A percentile compares a stretch with the other conserved stretches of the same genome.
Evolutionary conservation across 1,139 yeast genomes (phyloP).

Genomic region (Saccharomycopsis hybrid): DNA sequence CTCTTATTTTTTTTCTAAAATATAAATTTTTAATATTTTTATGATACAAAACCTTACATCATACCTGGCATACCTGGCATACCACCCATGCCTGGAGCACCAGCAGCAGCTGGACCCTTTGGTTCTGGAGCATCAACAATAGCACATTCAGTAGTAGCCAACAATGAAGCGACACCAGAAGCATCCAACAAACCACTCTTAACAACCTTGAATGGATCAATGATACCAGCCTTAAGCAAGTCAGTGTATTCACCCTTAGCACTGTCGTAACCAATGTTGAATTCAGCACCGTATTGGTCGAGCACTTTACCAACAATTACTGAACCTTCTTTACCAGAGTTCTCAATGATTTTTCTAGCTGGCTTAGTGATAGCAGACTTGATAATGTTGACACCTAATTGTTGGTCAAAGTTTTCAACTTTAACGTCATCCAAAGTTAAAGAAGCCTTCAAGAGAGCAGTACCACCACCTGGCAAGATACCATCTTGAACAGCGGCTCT

Average conservation of each 20-base stretch:
- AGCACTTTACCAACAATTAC: slow-evolving; percentile 92
- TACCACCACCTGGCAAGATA: slow-evolving; percentile 99
- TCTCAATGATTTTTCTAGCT: slow-evolving; percentile 94
- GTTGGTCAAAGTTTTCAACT: slow-evolving; percentile 94
- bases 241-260: slow-evolving; percentile 92
- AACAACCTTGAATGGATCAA: slow-evolving; percentile 98
- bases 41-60: no score
- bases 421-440: slow-evolving; percentile 70
- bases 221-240: slow-evolving; percentile 96
- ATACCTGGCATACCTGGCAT: slow-evolving; percentile 24
- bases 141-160: slow-evolving; percentile 98
- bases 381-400: slow-evolving; percentile 94
- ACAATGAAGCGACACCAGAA: slow-evolving; percentile 93
- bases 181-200: slow-evolving; percentile 97
- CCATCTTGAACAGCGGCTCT: slow-evolving; percentile 99
- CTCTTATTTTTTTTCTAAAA: no score
- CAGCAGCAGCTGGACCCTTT: slow-evolving; percentile 56
- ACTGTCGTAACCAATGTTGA: slow-evolving; percentile 91
- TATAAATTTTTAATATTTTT: no score
- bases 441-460: slow-evolving; percentile 94
- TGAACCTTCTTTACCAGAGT: slow-evolving; percentile 98
- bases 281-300: slow-evolving; percentile 77
- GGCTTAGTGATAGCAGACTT: slow-evolving; percentile 95
- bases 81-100: slow-evolving; percentile 57
- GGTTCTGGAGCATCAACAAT: slow-evolving; percentile 94